A percentile compares a stretch with the other conserved stretches of the same genome.
phyloP scores from a whole-genome alignment of 176 grass and related monocot species.

The bread wheat (Triticum aestivum) region DNA sequence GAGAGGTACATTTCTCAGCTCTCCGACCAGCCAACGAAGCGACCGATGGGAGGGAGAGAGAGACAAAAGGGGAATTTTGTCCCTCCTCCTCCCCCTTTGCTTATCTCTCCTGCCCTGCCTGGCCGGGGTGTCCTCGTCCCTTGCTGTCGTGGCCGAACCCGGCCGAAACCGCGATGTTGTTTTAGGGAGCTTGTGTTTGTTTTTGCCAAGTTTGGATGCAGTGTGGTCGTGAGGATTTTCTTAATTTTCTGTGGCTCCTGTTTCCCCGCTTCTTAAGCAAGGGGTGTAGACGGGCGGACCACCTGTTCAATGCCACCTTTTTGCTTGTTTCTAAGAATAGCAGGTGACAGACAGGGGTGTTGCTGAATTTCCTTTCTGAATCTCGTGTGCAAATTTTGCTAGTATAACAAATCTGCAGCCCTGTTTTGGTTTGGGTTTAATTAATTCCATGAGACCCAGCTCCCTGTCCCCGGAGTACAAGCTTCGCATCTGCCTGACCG shows the following conservation, averaged over 20 bases:
- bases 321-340: constrained; percentile 3
- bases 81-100: constrained; percentile 35
- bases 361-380: background rate
- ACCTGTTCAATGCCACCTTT: constrained; percentile 23
- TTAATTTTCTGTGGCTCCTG: constrained; percentile 36
- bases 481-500: too few species aligned
- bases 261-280: constrained; percentile 18
- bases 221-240: background rate
- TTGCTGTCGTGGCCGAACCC: constrained; percentile 3
- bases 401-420: too few species aligned
- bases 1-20: constrained; percentile 45
- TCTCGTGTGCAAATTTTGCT: too few species aligned
- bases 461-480: too few species aligned
- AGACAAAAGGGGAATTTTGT: constrained; percentile 37
- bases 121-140: constrained; percentile 7
- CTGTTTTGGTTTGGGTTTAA: too few species aligned
- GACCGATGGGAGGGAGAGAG: background rate
- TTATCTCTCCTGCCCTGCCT: constrained; percentile 39
- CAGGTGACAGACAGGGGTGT: background rate
- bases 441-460: too few species aligned
- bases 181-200: background rate
- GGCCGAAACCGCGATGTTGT: constrained; percentile 15
- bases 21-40: background rate
- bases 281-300: background rate
- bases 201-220: constrained; percentile 34